Base-by-base conservation (phyloP, 2,329 filamentous ascomycete species). In the Rutstroemia sp. region DNA sequence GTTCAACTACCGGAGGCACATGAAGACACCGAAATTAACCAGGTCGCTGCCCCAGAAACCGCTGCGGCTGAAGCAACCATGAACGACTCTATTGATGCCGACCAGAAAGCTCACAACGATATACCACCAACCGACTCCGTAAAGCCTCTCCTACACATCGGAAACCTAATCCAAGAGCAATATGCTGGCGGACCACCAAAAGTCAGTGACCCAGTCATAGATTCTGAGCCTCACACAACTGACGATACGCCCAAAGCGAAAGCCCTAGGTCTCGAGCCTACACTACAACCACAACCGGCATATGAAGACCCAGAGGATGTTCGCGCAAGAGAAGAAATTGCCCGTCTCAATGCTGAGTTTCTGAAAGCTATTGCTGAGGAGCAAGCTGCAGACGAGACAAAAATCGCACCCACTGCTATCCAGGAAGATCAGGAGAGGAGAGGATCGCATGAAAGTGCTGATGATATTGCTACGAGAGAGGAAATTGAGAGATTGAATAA, bases 301-400 rank as follows among this genome's bases (percentile, higher is more conserved):
- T 18, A 37, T 8, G 56, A 64, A 54, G 61, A 63, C 16, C 59
- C 62, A 30, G 62, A 61, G 52, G 65, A 67, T 57, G 51, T 60
- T 47, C 62, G 61, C 30, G 65, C 65, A 8, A 52, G 63, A 25
- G 63, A 62, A 38, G 65, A 67, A 44, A 63, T 67, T 48, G 62
- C 61, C 18, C 57, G 46, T 41, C 25, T 66, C 19, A 66, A 67
- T 48, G 65, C 58, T 14, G 63, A 66, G 34, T 59, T 67, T 5
- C 44, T 64, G 49, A 63, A 60, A 52, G 52, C 52, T 25, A 58
- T 54, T 1, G 27, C 34, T 25, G 57, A 27, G n/a, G 59, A 63
- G 19, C 19, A 54, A 25, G 19, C 38, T 9, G 39, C 16, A 3
- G 44, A 48, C 8, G 21, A 37, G 12, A 10, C 3, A 6, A 25